Base-by-base conservation (phyloP, 345 rosid species). In the Erucastrum elatum region DNA sequence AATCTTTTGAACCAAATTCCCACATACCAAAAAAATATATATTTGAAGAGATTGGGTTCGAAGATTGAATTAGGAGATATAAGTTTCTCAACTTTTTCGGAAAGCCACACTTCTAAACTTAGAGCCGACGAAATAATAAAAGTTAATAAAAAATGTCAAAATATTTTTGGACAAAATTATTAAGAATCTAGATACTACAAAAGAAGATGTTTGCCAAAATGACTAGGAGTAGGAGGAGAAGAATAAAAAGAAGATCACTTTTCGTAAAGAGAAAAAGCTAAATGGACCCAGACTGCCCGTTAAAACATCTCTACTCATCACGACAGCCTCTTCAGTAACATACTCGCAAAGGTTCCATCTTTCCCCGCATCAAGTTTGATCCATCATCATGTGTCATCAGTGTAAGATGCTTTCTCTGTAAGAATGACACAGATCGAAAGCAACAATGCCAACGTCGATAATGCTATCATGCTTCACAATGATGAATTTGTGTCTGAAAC, bases 391-490 rank as follows among this genome's bases (percentile, higher is more conserved):
- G 49, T 68, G 35, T 63, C 44, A 51, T 63, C 65, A 51, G 27
- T 34, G 0, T 4, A 21, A 51, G 17, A 49, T 61, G 56, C 15
- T 49, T 37, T 62, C 1, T 33, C 8, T 61, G 5, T 61, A 2
- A 58, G 7, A 16, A 77, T 62, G 55, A 77, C 16, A 68, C 88
- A 93, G 97, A 72, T 90, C 63, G 97, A 94, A 88, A 96, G 97
- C 58, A 94, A 94, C 83, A 91, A 94, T 73, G 98, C 94, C 3
- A 81, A 71, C 11, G 94, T 88, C 1, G 88, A 76, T 80, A 97
- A 94, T 80, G 98, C 98, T 8, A 89, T 94, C 82, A 94, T 94
- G 97, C 95, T 94, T 69, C 95, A 91, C 87, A 89, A 91, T 80
- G 93, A 91, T 78, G 97, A 95, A 76, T 94, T 81, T 83, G 96